Base-by-base conservation (phyloP, 495 filamentous ascomycete genomes). In the Penicillium mononematosum region DNA sequence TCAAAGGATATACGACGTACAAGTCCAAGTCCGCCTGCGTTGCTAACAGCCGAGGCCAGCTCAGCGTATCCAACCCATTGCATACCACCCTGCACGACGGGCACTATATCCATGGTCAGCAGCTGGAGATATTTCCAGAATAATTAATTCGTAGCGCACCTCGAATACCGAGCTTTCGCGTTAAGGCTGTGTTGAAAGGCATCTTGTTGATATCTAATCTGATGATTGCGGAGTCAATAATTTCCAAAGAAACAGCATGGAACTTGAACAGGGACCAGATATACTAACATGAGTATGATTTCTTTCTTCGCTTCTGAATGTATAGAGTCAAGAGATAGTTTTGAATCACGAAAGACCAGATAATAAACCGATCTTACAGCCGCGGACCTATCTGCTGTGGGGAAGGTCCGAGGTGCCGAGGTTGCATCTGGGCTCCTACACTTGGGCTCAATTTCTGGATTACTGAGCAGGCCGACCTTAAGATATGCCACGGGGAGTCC, bases 41-140 rank as follows among this genome's bases (percentile, higher is more conserved):
- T 98, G 74, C 86, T 92, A 59, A 98, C 94, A 44, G 94, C 94
- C 61, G 88, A 83, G 55, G 92, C 93, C 67, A 98, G 82, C 74
- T 96, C 93, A 45, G 93, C 93, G 70, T 91, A 92, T 66, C 89
- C 89, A 46, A 79, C 85, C 86, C 86, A 90, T 83, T 96, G 92
- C 91, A 96, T 97, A 54, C 94, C 94, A 70, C 94, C 94, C 80
- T 98, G 94, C 45, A 98, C 90, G n/a, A 98, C 81, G 56, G 94
- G 94, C 61, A 97, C 91, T 94, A 62, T 58, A 41, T 16, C 58
- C 44, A 14, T n/a, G 32, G 36, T 72, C 53, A 75, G 24, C 14
- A 5, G 10, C 53, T 39, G 43, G 6, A 14, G 2, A 39, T 38
- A 46, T 8, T 20, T 19, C 12, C 1, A 1, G 32, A 24, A 7